Evolutionary conservation across 2,329 filamentous ascomycete species (phyloP).

Genomic region (Cadophora luteo-olivacea): DNA sequence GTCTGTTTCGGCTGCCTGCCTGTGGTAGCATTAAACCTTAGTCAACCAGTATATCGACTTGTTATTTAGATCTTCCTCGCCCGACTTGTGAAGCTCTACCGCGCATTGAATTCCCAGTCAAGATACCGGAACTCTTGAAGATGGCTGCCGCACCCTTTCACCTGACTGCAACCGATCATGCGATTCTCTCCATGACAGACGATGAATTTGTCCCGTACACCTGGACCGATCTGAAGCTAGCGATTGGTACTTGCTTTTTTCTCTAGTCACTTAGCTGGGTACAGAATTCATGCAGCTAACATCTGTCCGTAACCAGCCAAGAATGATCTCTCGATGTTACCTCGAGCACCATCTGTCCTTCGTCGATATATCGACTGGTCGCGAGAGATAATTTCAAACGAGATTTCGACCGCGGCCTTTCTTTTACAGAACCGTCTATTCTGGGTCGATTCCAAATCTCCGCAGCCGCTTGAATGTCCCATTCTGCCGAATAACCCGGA

Average conservation of each 20-base stretch:
- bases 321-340: neutral
- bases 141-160: neutral
- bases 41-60: too few relatives aligned
- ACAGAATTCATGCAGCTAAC: neutral
- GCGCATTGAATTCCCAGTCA: too few relatives aligned
- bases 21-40: too few relatives aligned
- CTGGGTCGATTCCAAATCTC: neutral
- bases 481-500: neutral
- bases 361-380: constrained; percentile 2
- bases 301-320: neutral
- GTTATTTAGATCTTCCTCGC: too few relatives aligned
- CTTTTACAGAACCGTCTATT: neutral
- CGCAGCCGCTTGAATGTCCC: neutral
- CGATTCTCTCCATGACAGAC: neutral
- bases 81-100: too few relatives aligned
- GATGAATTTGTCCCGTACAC: neutral
- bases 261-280: neutral
- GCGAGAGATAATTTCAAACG: neutral
- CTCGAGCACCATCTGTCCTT: neutral
- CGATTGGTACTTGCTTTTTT: neutral
- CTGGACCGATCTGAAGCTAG: neutral
- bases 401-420: neutral
- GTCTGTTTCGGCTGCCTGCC: too few relatives aligned
- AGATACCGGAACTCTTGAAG: neutral
- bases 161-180: neutral